These are phyloP conservation scores for Gracilaria gracilis DNA, from an alignment of 23 red algal species.

Conservation along the genomic window DNA sequence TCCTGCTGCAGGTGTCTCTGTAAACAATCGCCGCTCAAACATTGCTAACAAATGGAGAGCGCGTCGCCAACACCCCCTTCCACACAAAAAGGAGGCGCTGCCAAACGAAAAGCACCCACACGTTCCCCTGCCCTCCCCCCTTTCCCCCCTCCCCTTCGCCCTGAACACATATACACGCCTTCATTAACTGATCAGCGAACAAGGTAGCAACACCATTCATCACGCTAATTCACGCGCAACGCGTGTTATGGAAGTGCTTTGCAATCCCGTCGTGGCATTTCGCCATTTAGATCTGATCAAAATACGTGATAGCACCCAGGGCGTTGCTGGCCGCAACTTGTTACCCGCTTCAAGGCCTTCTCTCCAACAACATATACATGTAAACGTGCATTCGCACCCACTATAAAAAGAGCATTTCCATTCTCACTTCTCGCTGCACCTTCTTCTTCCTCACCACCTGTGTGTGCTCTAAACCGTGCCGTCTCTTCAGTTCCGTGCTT, in stretches of 20 bases:
- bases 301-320: neutral
- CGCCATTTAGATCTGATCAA: slow-evolving; percentile 1
- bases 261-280: slow-evolving; percentile 22
- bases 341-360: neutral
- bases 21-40: neutral
- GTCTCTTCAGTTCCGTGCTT: neutral
- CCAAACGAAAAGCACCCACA: neutral
- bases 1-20: neutral
- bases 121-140: too few relatives aligned
- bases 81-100: neutral
- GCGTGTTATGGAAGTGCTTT: slow-evolving; percentile 17
- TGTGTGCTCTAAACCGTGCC: neutral
- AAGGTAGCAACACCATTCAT: neutral
- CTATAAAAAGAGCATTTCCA: neutral
- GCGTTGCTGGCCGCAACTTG: neutral
- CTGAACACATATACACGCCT: neutral
- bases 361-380: neutral
- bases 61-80: neutral
- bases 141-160: too few relatives aligned
- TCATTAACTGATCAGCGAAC: neutral
- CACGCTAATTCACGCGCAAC: neutral
- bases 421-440: neutral
- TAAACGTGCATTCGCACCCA: neutral
- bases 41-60: neutral
- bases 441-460: neutral